Percentiles rank a stretch among this genome's conserved stretches.
Conservation (phyloP, 805 yeast species). For the Candida manassasensis region DNA sequence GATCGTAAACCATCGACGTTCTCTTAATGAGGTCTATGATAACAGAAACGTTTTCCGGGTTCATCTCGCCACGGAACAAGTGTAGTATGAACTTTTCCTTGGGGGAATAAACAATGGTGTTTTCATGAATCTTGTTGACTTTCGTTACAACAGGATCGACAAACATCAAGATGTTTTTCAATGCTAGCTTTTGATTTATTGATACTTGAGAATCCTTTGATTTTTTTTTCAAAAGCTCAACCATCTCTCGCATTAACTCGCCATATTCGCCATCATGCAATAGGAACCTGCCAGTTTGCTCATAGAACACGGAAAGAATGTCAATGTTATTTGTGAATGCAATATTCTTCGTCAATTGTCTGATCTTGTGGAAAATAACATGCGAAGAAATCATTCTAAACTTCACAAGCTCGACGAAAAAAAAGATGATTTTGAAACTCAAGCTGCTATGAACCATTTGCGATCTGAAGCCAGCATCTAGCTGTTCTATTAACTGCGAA, state of each 20-base stretch:
- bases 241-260: constrained; percentile 58
- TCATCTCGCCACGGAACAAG: constrained; percentile 50
- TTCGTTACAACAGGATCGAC: constrained; percentile 53
- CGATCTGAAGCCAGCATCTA: constrained; percentile 58
- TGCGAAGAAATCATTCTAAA: constrained; percentile 71
- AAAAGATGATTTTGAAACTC: constrained; percentile 53
- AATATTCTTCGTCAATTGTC: constrained; percentile 50
- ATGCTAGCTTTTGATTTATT: constrained; percentile 51
- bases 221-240: constrained; percentile 49
- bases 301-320: constrained; percentile 64
- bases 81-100: constrained; percentile 28
- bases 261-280: constrained; percentile 52
- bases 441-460: constrained; percentile 51
- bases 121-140: constrained; percentile 16
- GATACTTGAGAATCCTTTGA: constrained; percentile 47
- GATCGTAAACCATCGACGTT: constrained; percentile 44
- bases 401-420: constrained; percentile 71
- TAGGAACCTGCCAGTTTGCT: constrained; percentile 65
- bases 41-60: constrained; percentile 19
- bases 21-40: constrained; percentile 29
- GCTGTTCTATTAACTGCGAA: constrained; percentile 45
- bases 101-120: constrained; percentile 13
- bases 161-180: constrained; percentile 50
- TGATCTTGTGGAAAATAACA: constrained; percentile 67
- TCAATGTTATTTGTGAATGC: constrained; percentile 60